Percentiles rank a stretch among this genome's conserved stretches.
Evolutionary conservation across 805 yeast genomes (phyloP).

Genomic region (Suhomyces emberorum): DNA sequence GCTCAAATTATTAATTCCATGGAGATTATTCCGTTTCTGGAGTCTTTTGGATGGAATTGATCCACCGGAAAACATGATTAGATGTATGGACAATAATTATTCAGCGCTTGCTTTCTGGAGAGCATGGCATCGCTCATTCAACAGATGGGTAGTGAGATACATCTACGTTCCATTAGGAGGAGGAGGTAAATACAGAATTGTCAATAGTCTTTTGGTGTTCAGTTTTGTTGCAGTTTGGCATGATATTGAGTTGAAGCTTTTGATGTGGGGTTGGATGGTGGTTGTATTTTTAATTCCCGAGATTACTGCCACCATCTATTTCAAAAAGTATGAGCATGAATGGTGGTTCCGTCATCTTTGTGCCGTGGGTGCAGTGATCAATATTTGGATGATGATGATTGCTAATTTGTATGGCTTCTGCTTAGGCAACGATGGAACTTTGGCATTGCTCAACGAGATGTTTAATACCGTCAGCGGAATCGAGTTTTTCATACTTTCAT

Average conservation of each 20-base stretch:
- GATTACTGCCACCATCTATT: conserved; percentile 52
- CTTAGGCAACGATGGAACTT: conserved; percentile 83
- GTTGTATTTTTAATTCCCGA: conserved; percentile 89
- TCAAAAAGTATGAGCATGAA: conserved; percentile 37
- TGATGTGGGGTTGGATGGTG: conserved; percentile 95
- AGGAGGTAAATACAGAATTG: conserved; percentile 66
- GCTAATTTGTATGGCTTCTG: conserved; percentile 96
- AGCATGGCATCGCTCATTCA: conserved; percentile 96
- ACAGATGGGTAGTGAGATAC: conserved; percentile 86
- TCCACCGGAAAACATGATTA: conserved; percentile 95
- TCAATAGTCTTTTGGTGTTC: conserved; percentile 81
- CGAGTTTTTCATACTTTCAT: conserved; percentile 57
- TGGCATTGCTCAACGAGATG: conserved; percentile 62
- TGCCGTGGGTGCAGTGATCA: conserved; percentile 82
- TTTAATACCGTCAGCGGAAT: conserved; percentile 70
- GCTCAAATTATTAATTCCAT: conserved; percentile 89
- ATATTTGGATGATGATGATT: conserved; percentile 97
- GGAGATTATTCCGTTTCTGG: conserved; percentile 96
- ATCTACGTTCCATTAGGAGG: conserved; percentile 87
- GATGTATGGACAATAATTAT: conserved; percentile 93
- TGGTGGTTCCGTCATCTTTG: conserved; percentile 81
- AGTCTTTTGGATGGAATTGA: conserved; percentile 87
- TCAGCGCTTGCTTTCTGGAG: conserved; percentile 97
- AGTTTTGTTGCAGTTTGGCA: conserved; percentile 98
- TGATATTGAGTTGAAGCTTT: conserved; percentile 81